These are phyloP conservation scores for Sorghum bicolor DNA, from an alignment of 176 grass and related monocot genomes.

Conservation along the genomic window DNA sequence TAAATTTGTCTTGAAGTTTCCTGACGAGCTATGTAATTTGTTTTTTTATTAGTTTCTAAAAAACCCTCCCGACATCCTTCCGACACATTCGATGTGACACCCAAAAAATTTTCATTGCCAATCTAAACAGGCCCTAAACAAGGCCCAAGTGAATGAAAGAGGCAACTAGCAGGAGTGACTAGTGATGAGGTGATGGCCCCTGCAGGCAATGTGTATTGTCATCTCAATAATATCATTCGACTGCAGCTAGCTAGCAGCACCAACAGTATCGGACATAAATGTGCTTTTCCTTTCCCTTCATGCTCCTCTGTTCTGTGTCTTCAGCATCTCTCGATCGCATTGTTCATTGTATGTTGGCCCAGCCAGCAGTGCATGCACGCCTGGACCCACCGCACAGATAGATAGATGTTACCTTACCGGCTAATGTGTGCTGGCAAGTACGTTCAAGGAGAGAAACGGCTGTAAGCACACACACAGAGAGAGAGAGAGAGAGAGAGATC, in stretches of 20 bases:
- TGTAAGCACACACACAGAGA: neutral
- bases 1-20: too few species aligned
- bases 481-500: too few species aligned
- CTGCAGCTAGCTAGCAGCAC: slow-evolving; percentile 11
- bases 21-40: too few species aligned
- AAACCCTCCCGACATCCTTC: too few species aligned
- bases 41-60: too few species aligned
- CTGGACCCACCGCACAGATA: neutral
- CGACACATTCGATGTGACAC: too few species aligned
- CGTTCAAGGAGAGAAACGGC: neutral
- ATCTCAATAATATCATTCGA: slow-evolving; percentile 28
- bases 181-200: slow-evolving; percentile 1
- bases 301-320: neutral
- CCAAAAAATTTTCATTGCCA: too few species aligned
- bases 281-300: neutral
- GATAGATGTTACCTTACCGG: neutral
- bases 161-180: neutral
- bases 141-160: too few species aligned
- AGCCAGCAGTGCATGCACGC: neutral
- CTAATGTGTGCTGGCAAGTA: neutral
- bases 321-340: neutral
- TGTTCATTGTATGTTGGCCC: neutral
- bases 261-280: slow-evolving; percentile 36
- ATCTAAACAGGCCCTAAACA: too few species aligned
- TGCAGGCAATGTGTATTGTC: neutral